Base-by-base conservation (phyloP, 2,329 filamentous ascomycete species). In the Periglandula ipomoeae region DNA sequence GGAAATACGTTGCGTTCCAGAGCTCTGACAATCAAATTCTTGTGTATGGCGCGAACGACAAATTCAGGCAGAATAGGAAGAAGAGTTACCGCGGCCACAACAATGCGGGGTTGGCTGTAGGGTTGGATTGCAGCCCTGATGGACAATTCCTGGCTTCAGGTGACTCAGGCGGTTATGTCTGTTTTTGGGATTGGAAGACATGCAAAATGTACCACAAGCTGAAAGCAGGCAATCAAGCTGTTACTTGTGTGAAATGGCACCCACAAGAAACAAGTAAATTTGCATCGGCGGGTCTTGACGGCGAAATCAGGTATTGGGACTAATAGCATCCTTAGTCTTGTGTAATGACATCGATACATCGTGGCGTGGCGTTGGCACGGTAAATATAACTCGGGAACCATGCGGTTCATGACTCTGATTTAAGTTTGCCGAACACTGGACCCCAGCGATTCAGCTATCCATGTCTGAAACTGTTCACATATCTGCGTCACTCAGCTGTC, bases 181-280 rank as follows among this genome's bases (percentile, higher is more conserved):
- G 87, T 68, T 96, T 97, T 70, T 98, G 90, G 89, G 93, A 97
- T 68, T 98, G 90, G 88, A 98, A 98, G 79, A 96, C 89, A 35
- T 95, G 91, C 67, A 97, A 96, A 71, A 91, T 98, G 89, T 95
- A 89, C 69, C 89, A 95, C 70, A 97, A 97, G 76, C 81, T 98
- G 55, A 81, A 86, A 68, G 90, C 89, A 22, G 82, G 87, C 51
- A 89, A 89, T 48, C 80, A 85, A 47, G 82, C 90, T 5, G 76
- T 96, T 48, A 88, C 89, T n/a, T 87, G 85, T 56, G 80, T 93
- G 50, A 86, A 87, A 64, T 98, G 93, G 91, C 90, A 97, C 67
- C 89, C 91, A n/a, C 87, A 96, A 69, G 93, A 98, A 74, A 93
- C 85, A 17, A 93, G 86, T 63, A 96, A 96, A 75, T 82, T 97